Evolutionary conservation across 2,329 filamentous ascomycete genomes (phyloP).

Genomic region (Allantophomopsis lycopodina): DNA sequence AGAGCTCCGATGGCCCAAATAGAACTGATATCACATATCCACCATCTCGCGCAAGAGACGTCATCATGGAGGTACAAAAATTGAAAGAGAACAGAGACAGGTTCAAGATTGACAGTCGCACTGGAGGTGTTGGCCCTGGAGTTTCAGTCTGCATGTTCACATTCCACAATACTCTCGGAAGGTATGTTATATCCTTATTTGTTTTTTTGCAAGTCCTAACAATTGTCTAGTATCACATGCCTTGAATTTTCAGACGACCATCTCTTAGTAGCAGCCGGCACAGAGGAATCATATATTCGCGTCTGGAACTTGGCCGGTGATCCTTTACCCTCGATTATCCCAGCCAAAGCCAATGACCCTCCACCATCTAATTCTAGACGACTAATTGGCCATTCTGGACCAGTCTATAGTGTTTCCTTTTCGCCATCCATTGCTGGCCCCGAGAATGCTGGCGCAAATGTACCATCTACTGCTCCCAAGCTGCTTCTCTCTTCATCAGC

Average conservation of each 20-base stretch:
- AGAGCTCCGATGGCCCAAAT: slow-evolving; percentile 69
- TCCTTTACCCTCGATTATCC: slow-evolving; percentile 54
- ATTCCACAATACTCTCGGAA: slow-evolving; percentile 91
- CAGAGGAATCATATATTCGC: slow-evolving; percentile 87
- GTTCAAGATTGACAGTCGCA: slow-evolving; percentile 75
- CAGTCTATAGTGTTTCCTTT: slow-evolving; percentile 83
- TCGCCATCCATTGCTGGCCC: slow-evolving; percentile 30
- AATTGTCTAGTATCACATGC: slow-evolving; percentile 56
- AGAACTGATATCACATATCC: slow-evolving; percentile 75
- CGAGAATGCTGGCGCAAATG: slow-evolving; percentile 8
- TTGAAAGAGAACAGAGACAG: slow-evolving; percentile 86
- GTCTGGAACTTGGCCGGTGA: slow-evolving; percentile 87
- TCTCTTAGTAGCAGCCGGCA: slow-evolving; percentile 75
- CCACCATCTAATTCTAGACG: slow-evolving; percentile 60
- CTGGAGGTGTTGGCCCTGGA: slow-evolving; percentile 68
- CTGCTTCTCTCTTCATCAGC: slow-evolving; percentile 78
- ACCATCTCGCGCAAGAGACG: slow-evolving; percentile 76
- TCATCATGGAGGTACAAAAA: slow-evolving; percentile 87
- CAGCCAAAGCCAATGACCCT: slow-evolving; percentile 44
- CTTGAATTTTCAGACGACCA: slow-evolving; percentile 93
- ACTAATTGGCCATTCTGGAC: slow-evolving; percentile 76
- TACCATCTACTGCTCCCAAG: slow-evolving; percentile 43
- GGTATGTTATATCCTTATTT: slow-evolving; percentile 36
- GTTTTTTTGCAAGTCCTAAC: slow-evolving; percentile 3
- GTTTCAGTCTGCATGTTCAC: slow-evolving; percentile 96